phyloP scores from a whole-genome alignment of 805 yeast species.

The Candida verbasci region DNA sequence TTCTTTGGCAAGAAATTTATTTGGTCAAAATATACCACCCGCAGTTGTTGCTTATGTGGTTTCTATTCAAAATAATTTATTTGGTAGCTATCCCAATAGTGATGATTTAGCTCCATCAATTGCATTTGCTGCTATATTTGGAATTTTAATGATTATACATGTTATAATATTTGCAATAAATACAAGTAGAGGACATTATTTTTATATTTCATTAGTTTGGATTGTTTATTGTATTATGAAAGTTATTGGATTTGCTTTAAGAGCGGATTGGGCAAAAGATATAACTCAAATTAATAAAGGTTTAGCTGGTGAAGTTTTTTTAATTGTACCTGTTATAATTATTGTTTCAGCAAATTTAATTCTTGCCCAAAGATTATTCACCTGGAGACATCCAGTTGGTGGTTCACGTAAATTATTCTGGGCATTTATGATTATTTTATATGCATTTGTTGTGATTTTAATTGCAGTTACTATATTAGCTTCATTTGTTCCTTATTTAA shows the following conservation, averaged over 20 bases:
- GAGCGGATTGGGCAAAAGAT: conserved; percentile 56
- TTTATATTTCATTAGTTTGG: conserved; percentile 50
- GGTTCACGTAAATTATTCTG: conserved; percentile 53
- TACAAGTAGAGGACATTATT: conserved; percentile 52
- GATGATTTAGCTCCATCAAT: conserved; percentile 57
- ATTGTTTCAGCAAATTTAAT: conserved; percentile 56
- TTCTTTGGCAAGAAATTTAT: conserved; percentile 21
- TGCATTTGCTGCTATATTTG: conserved; percentile 50
- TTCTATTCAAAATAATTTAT: conserved; percentile 44
- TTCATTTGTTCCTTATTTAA: conserved; percentile 57
- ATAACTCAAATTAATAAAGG: conserved; percentile 44
- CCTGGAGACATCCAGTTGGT: conserved; percentile 72
- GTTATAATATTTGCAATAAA: conserved; percentile 46
- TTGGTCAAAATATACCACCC: conserved; percentile 37
- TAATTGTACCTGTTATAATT: conserved; percentile 52
- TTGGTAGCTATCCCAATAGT: conserved; percentile 58
- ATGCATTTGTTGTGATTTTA: conserved; percentile 50
- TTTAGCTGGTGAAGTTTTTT: conserved; percentile 52
- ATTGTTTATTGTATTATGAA: conserved; percentile 47
- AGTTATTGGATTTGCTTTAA: conserved; percentile 53
- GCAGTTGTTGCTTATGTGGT: conserved; percentile 32
- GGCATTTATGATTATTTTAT: conserved; percentile 44
- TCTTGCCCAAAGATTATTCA: conserved; percentile 67
- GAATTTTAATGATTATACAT: conserved; percentile 43
- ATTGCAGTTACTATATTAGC: conserved; percentile 62